phyloP scores from a whole-genome alignment of 169 alveolate species.

The Eimeria acervulina region DNA sequence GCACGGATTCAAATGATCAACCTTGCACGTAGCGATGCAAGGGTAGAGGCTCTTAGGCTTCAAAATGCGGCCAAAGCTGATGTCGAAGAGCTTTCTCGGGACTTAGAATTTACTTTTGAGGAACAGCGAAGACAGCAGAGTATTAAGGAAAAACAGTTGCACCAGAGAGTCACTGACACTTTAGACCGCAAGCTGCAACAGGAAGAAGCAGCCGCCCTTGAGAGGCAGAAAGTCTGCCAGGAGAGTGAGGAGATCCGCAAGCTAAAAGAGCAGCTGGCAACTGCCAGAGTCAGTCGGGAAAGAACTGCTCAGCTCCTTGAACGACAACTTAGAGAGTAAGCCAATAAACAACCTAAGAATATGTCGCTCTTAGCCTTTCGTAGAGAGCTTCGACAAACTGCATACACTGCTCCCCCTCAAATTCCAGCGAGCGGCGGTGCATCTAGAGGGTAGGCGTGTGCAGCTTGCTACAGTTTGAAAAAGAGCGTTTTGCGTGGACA shows the following conservation, averaged over 20 bases:
- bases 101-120: slow-evolving; percentile 44
- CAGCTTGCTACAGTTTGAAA: not conserved
- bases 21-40: slow-evolving; percentile 64
- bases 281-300: slow-evolving; percentile 86
- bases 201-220: not conserved
- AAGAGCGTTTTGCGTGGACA: not conserved
- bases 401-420: not conserved
- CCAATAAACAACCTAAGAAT: not conserved
- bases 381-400: not conserved
- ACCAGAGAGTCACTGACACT: slow-evolving; percentile 44
- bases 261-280: slow-evolving; percentile 83
- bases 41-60: slow-evolving; percentile 81
- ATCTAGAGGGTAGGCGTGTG: not conserved
- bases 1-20: slow-evolving; percentile 34
- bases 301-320: slow-evolving; percentile 87
- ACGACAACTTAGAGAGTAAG: slow-evolving; percentile 84
- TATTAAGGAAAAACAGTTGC: slow-evolving; percentile 30
- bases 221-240: slow-evolving; percentile 60
- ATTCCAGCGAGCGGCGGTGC: not conserved
- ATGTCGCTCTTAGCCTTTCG: not conserved
- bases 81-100: slow-evolving; percentile 24
- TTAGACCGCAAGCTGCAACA: slow-evolving; percentile 35
- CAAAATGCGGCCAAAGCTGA: slow-evolving; percentile 37
- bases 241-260: slow-evolving; percentile 82
- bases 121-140: slow-evolving; percentile 71